phyloP scores from a whole-genome alignment of 306 rosid species.

The Inga laurina region DNA sequence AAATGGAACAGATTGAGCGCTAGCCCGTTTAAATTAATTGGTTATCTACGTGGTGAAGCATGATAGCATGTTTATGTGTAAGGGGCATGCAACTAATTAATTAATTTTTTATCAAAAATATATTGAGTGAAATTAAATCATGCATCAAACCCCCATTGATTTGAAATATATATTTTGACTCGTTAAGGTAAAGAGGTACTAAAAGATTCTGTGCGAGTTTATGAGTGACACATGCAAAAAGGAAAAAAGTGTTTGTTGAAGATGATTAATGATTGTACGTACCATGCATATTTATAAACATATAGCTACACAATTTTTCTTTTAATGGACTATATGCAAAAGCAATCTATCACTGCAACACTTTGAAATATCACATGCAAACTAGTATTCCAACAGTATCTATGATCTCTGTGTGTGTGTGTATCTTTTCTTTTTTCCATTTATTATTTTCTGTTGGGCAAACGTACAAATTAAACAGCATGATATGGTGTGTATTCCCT shows the following conservation, averaged over 20 bases:
- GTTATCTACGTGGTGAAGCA: no score
- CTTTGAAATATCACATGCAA: background rate
- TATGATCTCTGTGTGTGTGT: background rate
- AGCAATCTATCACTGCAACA: slow-evolving; percentile 2
- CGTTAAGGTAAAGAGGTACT: background rate
- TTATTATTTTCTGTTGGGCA: background rate
- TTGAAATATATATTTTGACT: background rate
- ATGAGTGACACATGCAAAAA: slow-evolving; percentile 18
- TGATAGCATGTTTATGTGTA: no score
- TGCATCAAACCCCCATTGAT: background rate
- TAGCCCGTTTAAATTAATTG: no score
- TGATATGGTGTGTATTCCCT: background rate
- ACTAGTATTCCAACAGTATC: background rate
- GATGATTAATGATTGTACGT: slow-evolving; percentile 18
- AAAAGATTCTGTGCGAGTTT: slow-evolving; percentile 12
- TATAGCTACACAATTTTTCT: background rate
- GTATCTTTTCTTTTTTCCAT: background rate
- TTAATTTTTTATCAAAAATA: no score
- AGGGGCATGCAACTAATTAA: background rate
- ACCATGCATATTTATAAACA: background rate
- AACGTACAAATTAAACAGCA: background rate
- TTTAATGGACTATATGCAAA: slow-evolving; percentile 4
- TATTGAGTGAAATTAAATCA: no score
- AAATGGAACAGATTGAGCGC: no score
- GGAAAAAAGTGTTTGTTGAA: slow-evolving; percentile 9